Base-by-base conservation (phyloP, 345 rosid species). In the Clarkia xantiana region DNA sequence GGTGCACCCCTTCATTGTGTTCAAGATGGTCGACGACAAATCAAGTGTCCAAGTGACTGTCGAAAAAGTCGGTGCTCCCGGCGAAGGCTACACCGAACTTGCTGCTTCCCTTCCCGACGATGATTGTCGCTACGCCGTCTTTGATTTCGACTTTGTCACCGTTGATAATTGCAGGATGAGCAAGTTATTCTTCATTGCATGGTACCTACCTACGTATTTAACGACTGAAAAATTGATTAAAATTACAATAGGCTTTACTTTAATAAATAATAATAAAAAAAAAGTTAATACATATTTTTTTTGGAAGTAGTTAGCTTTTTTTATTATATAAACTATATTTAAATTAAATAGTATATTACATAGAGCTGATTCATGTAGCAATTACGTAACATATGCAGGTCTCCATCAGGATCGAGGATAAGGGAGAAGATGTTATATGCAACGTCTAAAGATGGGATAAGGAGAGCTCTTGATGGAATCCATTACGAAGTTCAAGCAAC, bases 171-270 rank as follows among this genome's bases (percentile, higher is more conserved):
- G 97, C 59, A 78, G 80, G 68, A 89, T 80, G 75, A 90, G 97
- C 97, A 90, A 90, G 88, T 79, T 90, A 74, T 90, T 90, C 95
- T 90, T 85, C 71, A 90, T 90, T 44, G 82, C 86, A 34, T 90
- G 97, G 97, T 89, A n/a, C n/a, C n/a, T n/a, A n/a, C n/a, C n/a
- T n/a, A n/a, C n/a, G n/a, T n/a, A n/a, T n/a, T n/a, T n/a, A n/a
- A n/a, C n/a, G n/a, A n/a, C n/a, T n/a, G n/a, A n/a, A n/a, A n/a
- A n/a, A n/a, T n/a, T n/a, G n/a, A n/a, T n/a, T n/a, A n/a, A n/a
- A n/a, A n/a, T n/a, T n/a, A n/a, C n/a, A n/a, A n/a, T n/a, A n/a
- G n/a, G n/a, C n/a, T n/a, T n/a, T n/a, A n/a, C n/a, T n/a, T n/a
- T n/a, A n/a, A n/a, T n/a, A n/a, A n/a, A n/a, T n/a, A n/a, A n/a